Conservation (phyloP, 805 yeast genomes). For the Suhomyces pyralidae region DNA sequence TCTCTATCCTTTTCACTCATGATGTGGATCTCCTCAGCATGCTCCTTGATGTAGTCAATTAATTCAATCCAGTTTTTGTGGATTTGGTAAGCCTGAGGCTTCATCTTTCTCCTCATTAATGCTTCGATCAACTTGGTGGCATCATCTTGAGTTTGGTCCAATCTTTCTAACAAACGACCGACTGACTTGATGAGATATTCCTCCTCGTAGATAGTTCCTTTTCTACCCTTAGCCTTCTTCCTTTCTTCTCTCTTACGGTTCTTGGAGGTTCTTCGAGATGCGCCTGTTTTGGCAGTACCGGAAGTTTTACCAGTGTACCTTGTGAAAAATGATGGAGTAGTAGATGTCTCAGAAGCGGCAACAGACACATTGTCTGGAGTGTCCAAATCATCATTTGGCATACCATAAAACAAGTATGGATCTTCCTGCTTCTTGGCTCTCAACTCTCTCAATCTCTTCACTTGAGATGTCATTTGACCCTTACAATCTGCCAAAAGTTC, state of each 20-base stretch:
- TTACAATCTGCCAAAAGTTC: slow-evolving; percentile 93
- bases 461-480: slow-evolving; percentile 79
- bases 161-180: slow-evolving; percentile 81
- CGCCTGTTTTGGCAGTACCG: slow-evolving; percentile 96
- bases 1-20: slow-evolving; percentile 85
- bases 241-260: slow-evolving; percentile 94
- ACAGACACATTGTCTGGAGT: slow-evolving; percentile 91
- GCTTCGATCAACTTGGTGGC: slow-evolving; percentile 72
- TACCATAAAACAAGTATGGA: slow-evolving; percentile 81
- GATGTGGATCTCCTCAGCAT: slow-evolving; percentile 71
- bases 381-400: slow-evolving; percentile 53
- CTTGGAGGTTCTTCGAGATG: slow-evolving; percentile 86
- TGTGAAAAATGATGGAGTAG: slow-evolving; percentile 90
- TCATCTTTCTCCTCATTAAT: slow-evolving; percentile 65
- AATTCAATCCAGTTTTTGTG: slow-evolving; percentile 66
- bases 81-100: slow-evolving; percentile 78
- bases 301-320: slow-evolving; percentile 94
- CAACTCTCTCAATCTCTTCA: slow-evolving; percentile 77
- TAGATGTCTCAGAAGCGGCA: slow-evolving; percentile 91
- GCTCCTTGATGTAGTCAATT: slow-evolving; percentile 50
- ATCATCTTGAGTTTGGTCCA: slow-evolving; percentile 71
- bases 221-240: slow-evolving; percentile 93
- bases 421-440: slow-evolving; percentile 80
- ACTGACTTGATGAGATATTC: slow-evolving; percentile 87
- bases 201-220: slow-evolving; percentile 96